These are phyloP conservation scores for Penicillium digitatum DNA, from an alignment of 2,329 filamentous ascomycete genomes.

Conservation along the genomic window DNA sequence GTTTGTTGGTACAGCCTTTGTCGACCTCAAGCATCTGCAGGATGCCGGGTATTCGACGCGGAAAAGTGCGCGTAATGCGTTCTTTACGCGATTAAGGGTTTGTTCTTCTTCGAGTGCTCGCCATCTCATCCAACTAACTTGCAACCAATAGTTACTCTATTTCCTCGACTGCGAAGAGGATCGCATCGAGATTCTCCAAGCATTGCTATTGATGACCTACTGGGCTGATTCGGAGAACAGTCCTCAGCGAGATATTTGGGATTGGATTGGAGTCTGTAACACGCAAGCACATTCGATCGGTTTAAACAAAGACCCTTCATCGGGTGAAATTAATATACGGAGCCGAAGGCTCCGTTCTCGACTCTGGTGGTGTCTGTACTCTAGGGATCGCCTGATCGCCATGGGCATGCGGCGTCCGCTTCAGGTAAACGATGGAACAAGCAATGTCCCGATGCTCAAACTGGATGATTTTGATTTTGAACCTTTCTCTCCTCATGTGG, in stretches of 20 bases:
- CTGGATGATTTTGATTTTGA: constrained; percentile 75
- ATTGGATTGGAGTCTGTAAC: constrained; percentile 90
- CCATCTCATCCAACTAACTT: neutral
- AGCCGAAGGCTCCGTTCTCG: constrained; percentile 76
- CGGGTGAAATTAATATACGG: constrained; percentile 61
- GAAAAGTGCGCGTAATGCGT: constrained; percentile 74
- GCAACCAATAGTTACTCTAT: constrained; percentile 63
- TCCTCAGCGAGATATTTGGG: constrained; percentile 82
- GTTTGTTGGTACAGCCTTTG: constrained; percentile 81
- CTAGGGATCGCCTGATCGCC: constrained; percentile 82
- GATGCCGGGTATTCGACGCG: constrained; percentile 70
- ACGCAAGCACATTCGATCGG: constrained; percentile 84
- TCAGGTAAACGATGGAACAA: constrained; percentile 83
- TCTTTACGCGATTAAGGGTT: constrained; percentile 79
- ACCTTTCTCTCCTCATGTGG: constrained; percentile 60
- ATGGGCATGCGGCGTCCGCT: constrained; percentile 85
- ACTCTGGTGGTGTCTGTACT: constrained; percentile 93
- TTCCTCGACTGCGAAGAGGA: constrained; percentile 89
- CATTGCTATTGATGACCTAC: constrained; percentile 82
- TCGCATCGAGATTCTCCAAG: constrained; percentile 76
- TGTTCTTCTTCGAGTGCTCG: neutral
- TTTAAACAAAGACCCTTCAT: constrained; percentile 65
- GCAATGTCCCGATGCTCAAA: constrained; percentile 81
- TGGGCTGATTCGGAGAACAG: constrained; percentile 92
- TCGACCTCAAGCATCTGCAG: constrained; percentile 68